Evolutionary conservation across 192 early-diverging fungal species (phyloP).

Genomic region (Rhizophagus clarus): DNA sequence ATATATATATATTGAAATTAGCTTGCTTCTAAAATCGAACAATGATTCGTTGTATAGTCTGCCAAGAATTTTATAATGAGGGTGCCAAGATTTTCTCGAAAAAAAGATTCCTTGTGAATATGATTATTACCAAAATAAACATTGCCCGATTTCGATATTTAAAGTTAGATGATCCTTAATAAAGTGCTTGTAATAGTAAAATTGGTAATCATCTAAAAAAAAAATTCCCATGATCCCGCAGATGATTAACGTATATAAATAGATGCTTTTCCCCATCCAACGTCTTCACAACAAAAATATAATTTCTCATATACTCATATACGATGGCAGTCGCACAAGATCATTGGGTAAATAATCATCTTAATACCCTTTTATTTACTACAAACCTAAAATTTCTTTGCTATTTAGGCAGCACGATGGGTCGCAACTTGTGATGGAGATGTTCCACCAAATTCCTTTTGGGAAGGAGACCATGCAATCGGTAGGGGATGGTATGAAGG

Average conservation of each 20-base stretch:
- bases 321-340: slow-evolving; percentile 12
- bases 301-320: no score
- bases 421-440: not conserved
- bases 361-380: not conserved
- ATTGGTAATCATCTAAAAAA: not conserved
- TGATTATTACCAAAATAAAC: no score
- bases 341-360: not conserved
- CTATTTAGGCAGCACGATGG: not conserved
- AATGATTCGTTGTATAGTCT: no score
- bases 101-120: no score
- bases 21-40: no score
- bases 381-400: not conserved
- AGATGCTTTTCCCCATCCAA: not conserved
- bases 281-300: no score
- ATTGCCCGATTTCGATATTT: no score
- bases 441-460: not conserved
- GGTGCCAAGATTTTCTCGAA: no score
- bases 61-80: no score
- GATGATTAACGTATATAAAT: not conserved
- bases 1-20: no score
- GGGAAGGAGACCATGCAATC: not conserved
- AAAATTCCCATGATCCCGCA: not conserved
- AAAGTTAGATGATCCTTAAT: no score
- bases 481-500: not conserved
- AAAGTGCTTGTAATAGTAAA: no score